Base-by-base conservation (phyloP, 2,329 filamentous ascomycete genomes). In the Verticillium isaacii region DNA sequence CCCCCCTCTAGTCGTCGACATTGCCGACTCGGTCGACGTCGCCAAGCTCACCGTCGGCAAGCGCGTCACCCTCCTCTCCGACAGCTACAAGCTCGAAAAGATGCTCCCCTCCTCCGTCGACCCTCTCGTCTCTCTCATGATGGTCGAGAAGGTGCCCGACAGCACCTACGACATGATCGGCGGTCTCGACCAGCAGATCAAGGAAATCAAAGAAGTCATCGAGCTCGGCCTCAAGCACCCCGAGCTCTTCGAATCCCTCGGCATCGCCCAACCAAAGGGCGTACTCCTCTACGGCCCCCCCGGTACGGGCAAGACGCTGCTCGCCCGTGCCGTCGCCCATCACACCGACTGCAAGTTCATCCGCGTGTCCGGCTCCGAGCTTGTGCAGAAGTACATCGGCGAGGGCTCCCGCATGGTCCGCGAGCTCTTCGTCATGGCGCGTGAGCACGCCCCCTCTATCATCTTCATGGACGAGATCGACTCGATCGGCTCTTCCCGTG, bases 381-480 rank as follows among this genome's bases (percentile, higher is more conserved):
- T 99, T 73, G 95, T 99, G 68, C 95, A 99, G 75, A 99, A 99
- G 81, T 99, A 99, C 79, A 99, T 99, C 71, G 95, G 95, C 73
- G 95, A 99, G 76, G 95, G 95, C 73, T 95, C 91, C 70, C 89
- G 95, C 70, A 99, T 99, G 95, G 95, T 99, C 66, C 92, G 95
- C 73, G 95, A 99, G 79, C 85, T 99, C 59, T 99, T 99, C 84
- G 91, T 99, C 74, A 99, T 99, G 95, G 95, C 95, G 32, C 87
- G 95, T 78, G 95, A 99, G 75, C 95, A 99, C 71, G 95, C 95
- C 1, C 95, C 95, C 25, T 96, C 92, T 68, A 99, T 99, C 79
- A 99, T 99, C 78, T 99, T 99, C 83, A 99, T 99, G 95, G 95
- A 99, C 77, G 95, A 99, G 78, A 98, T 99, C 77, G 95, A 99